Evolutionary conservation across 352 stramenopile species (phyloP).

Genomic region (Bremia lactucae): DNA sequence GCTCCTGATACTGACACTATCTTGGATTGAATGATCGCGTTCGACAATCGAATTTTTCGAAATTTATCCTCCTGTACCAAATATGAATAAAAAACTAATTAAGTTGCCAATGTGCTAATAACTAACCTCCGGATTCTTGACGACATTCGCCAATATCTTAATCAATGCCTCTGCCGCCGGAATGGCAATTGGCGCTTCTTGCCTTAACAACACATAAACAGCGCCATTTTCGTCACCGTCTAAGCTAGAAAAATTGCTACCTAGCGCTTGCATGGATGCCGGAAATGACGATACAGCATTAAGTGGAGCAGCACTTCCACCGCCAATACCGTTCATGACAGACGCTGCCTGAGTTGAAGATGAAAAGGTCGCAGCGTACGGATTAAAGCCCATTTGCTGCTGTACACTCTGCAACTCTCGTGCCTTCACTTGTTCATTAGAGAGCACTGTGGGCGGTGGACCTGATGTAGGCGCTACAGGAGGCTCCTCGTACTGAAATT

Average conservation of each 20-base stretch:
- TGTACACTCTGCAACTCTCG: conserved; percentile 47
- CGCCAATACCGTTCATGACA: conserved; percentile 43
- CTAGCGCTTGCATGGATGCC: conserved; percentile 12
- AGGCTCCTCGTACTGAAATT: conserved; percentile 24
- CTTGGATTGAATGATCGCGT: conserved; percentile 50
- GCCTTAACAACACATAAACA: conserved; percentile 54
- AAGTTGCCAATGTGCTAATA: neutral
- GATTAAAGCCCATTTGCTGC: conserved; percentile 59
- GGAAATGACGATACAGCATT: conserved; percentile 6
- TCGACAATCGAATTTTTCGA: conserved; percentile 50
- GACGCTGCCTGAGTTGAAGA: conserved; percentile 45
- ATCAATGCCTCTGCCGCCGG: conserved; percentile 48
- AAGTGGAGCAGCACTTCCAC: neutral
- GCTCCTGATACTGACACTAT: conserved; percentile 45
- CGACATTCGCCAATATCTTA: conserved; percentile 60
- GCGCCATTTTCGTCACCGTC: conserved; percentile 21
- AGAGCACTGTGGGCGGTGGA: conserved; percentile 23
- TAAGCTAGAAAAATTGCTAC: too few species aligned
- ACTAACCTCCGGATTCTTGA: conserved; percentile 46
- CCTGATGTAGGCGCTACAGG: neutral
- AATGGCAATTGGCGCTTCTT: conserved; percentile 39
- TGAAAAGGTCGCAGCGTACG: conserved; percentile 55
- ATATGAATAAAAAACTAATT: neutral
- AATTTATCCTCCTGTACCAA: conserved; percentile 54
- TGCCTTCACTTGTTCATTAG: conserved; percentile 53